phyloP scores from a whole-genome alignment of 306 rosid species.

The Lathyrus oleraceus region DNA sequence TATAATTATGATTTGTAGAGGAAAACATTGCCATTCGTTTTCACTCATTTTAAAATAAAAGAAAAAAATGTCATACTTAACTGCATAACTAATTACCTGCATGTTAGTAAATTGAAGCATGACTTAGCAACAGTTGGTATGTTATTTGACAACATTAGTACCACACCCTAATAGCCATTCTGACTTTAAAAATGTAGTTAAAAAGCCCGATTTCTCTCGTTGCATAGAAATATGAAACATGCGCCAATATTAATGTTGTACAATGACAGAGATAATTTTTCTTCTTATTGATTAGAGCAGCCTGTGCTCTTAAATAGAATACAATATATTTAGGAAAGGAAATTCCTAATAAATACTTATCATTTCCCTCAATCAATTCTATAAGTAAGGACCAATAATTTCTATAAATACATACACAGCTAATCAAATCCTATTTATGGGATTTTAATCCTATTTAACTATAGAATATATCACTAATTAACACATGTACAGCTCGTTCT shows the following conservation, averaged over 20 bases:
- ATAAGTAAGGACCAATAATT: too few species aligned
- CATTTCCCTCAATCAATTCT: too few species aligned
- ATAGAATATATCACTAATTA: too few species aligned
- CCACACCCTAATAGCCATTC: not conserved
- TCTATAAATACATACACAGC: too few species aligned
- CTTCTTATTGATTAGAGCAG: too few species aligned
- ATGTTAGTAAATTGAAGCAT: not conserved
- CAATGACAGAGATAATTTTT: too few species aligned
- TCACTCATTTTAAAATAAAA: not conserved
- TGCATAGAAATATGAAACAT: not conserved
- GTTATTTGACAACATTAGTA: slow-evolving; percentile 16
- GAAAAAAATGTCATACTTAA: slow-evolving; percentile 4
- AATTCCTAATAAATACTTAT: too few species aligned
- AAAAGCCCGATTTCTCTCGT: not conserved
- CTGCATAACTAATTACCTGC: not conserved
- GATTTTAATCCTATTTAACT: too few species aligned
- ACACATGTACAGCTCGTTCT: too few species aligned
- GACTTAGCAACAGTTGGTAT: slow-evolving; percentile 1
- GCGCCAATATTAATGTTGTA: not conserved
- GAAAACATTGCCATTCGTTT: not conserved
- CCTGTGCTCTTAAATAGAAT: too few species aligned
- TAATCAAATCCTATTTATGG: too few species aligned
- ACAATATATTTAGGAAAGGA: too few species aligned
- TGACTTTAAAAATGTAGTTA: not conserved
- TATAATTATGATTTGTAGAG: slow-evolving; percentile 4